Conservation (phyloP, 2,329 filamentous ascomycete species). For the Hysterium pulicare region DNA sequence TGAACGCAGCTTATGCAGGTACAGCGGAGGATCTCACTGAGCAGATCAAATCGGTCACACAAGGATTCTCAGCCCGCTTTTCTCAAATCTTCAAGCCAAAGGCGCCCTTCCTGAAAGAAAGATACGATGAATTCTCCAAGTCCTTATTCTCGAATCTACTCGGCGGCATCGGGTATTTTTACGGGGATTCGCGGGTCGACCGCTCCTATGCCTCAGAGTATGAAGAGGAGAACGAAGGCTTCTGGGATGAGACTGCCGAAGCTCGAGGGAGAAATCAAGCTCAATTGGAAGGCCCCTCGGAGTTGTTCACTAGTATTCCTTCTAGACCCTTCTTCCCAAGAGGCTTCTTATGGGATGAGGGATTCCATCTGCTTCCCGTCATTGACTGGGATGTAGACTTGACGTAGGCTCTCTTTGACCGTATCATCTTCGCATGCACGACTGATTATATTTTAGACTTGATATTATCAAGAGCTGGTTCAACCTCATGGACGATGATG, state of each 20-base stretch:
- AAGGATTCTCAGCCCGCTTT: conserved; percentile 73
- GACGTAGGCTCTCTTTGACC: conserved; percentile 44
- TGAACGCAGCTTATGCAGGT: conserved; percentile 12
- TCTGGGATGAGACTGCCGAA: conserved; percentile 87
- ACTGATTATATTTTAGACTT: conserved; percentile 41
- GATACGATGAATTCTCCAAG: conserved; percentile 77
- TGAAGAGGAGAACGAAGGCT: conserved; percentile 90
- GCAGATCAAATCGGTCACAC: conserved; percentile 63
- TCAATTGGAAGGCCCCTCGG: conserved; percentile 73
- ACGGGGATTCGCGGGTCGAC: conserved; percentile 84
- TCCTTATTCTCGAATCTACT: conserved; percentile 92
- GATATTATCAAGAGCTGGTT: conserved; percentile 96
- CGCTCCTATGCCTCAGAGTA: conserved; percentile 90
- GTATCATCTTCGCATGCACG: neutral
- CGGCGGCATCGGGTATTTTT: conserved; percentile 93
- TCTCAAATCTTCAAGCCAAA: conserved; percentile 67
- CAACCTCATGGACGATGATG: conserved; percentile 90
- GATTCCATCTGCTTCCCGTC: conserved; percentile 88
- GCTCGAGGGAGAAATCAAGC: conserved; percentile 68
- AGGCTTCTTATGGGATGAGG: conserved; percentile 97
- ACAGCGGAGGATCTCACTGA: conserved; percentile 60
- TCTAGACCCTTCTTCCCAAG: conserved; percentile 94
- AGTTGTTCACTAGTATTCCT: conserved; percentile 87
- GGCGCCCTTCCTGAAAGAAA: conserved; percentile 68
- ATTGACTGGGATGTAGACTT: conserved; percentile 93